phyloP scores from a whole-genome alignment of 2,329 filamentous ascomycete species.

The Nigrospora sphaerica region DNA sequence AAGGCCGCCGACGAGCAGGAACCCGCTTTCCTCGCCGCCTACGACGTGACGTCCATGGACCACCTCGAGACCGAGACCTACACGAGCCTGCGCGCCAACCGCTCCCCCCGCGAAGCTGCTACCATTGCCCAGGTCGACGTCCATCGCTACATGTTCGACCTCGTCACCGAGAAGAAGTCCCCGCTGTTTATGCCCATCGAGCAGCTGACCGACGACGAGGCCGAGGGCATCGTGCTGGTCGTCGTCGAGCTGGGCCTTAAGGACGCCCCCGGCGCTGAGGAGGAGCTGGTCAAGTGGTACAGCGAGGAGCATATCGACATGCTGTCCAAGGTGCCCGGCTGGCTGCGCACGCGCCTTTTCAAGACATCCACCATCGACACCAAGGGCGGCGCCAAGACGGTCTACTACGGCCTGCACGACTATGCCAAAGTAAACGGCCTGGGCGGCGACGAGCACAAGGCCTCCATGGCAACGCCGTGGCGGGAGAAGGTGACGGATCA shows the following conservation, averaged over 20 bases:
- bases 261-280: constrained; percentile 39
- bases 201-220: constrained; percentile 49
- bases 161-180: constrained; percentile 48
- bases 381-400: constrained; percentile 34
- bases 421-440: constrained; percentile 62
- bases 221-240: constrained; percentile 53
- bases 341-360: constrained; percentile 67
- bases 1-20: constrained; percentile 53
- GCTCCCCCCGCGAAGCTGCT: constrained; percentile 44
- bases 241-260: constrained; percentile 53
- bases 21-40: constrained; percentile 71
- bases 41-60: constrained; percentile 72
- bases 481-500: constrained; percentile 50
- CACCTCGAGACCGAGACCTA: constrained; percentile 66
- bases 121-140: constrained; percentile 55
- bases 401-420: constrained; percentile 65
- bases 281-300: constrained; percentile 61
- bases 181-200: constrained; percentile 54
- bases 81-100: constrained; percentile 52
- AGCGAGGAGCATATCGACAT: constrained; percentile 66
- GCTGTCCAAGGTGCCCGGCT: constrained; percentile 69
- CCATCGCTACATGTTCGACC: constrained; percentile 63
- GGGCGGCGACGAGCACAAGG: constrained; percentile 55
- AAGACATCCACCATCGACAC: constrained; percentile 54
- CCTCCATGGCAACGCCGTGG: constrained; percentile 57